These are phyloP conservation scores for Vachellia collinsii DNA, from an alignment of 306 rosid genomes.

Conservation along the genomic window DNA sequence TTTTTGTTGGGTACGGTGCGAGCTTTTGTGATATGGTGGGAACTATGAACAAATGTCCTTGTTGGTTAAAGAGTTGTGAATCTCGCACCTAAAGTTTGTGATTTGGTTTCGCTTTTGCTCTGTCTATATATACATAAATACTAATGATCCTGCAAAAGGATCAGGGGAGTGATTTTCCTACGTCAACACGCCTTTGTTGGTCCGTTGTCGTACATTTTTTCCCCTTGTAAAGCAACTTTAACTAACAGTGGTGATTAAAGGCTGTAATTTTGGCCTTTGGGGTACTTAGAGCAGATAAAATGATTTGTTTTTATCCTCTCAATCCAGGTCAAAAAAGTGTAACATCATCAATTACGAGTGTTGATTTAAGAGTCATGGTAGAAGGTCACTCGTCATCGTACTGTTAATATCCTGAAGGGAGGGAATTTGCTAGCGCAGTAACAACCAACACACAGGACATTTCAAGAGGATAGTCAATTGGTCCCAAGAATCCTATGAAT, in stretches of 20 bases:
- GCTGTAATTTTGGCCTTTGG: background rate
- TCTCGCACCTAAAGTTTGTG: conserved; percentile 8
- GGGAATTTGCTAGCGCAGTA: background rate
- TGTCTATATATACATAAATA: background rate
- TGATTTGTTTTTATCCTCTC: background rate
- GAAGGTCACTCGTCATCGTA: background rate
- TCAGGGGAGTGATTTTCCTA: conserved; percentile 10
- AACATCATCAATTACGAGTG: background rate
- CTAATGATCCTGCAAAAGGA: background rate
- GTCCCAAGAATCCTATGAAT: conserved; percentile 1
- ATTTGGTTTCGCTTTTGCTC: conserved; percentile 13
- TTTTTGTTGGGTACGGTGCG: background rate
- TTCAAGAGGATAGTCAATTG: background rate
- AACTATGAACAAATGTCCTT: conserved; percentile 5
- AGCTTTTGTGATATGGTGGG: conserved; percentile 1
- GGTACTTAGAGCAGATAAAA: background rate
- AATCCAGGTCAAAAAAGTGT: background rate
- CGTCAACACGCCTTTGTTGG: conserved; percentile 10
- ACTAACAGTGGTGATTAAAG: background rate
- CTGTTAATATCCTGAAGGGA: background rate
- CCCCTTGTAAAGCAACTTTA: background rate
- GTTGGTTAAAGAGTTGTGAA: conserved; percentile 9
- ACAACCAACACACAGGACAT: background rate
- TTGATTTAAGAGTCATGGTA: background rate
- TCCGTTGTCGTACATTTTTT: background rate